phyloP scores from a whole-genome alignment of 305 asterid species.

The Vinca major region DNA sequence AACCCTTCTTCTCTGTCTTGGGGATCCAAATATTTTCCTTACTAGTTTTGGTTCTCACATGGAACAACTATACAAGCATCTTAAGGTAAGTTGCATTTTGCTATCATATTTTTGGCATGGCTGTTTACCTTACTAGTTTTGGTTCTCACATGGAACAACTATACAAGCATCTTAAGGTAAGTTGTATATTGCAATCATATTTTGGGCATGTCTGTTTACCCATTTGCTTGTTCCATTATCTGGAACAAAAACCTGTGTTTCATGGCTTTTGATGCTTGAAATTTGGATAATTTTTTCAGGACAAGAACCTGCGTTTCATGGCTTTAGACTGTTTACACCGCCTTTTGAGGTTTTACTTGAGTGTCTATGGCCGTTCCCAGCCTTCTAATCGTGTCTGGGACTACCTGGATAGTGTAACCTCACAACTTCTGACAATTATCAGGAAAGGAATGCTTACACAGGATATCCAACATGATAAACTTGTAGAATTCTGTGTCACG shows the following conservation, averaged over 20 bases:
- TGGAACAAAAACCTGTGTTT: constrained; percentile 86
- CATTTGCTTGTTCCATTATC: not conserved
- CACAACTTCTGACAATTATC: constrained; percentile 88
- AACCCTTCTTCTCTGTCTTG: constrained; percentile 95
- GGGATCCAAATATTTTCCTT: constrained; percentile 87
- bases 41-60: constrained; percentile 84
- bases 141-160: constrained; percentile 97
- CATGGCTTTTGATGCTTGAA: constrained; percentile 48
- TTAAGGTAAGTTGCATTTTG: constrained; percentile 47
- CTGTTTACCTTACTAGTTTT: constrained; percentile 68
- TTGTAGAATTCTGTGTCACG: constrained; percentile 93
- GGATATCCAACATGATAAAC: constrained; percentile 97
- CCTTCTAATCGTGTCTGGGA: constrained; percentile 97
- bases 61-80: constrained; percentile 97
- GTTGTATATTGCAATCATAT: constrained; percentile 12
- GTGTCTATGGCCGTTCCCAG: constrained; percentile 89
- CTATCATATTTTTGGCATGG: not conserved
- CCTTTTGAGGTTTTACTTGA: constrained; percentile 85
- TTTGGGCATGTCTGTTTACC: not conserved
- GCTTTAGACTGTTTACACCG: constrained; percentile 98
- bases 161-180: constrained; percentile 91
- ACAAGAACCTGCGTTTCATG: constrained; percentile 97
- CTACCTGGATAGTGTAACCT: constrained; percentile 93
- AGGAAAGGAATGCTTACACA: constrained; percentile 95
- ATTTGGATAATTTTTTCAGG: constrained; percentile 43